phyloP scores from a whole-genome alignment of 169 alveolate species.

The Eimeria praecox region DNA sequence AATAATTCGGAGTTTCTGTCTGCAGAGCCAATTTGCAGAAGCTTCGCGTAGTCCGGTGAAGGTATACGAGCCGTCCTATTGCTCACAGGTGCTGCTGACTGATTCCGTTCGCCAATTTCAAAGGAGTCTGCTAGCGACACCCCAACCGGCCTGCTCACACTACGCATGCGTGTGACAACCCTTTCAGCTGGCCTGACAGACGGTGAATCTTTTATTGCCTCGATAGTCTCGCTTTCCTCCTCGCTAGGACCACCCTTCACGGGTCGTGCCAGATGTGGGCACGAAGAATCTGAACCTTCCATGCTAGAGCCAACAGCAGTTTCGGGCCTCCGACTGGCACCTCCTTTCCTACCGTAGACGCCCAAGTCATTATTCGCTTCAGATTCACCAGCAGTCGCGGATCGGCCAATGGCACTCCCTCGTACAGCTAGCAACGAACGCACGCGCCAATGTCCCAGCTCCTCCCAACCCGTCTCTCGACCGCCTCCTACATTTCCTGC shows the following conservation, averaged over 20 bases:
- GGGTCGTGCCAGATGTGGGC: too few relatives aligned
- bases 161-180: too few relatives aligned
- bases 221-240: too few relatives aligned
- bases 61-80: too few relatives aligned
- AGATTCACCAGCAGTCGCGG: neutral
- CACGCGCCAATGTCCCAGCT: neutral
- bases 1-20: neutral
- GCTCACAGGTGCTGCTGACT: neutral
- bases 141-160: neutral
- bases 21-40: neutral
- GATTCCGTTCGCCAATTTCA: neutral
- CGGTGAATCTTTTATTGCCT: too few relatives aligned
- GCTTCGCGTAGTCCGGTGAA: neutral
- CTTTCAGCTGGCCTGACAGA: too few relatives aligned
- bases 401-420: neutral
- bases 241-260: too few relatives aligned
- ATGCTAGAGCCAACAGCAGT: neutral
- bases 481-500: neutral
- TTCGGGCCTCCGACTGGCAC: neutral
- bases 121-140: neutral
- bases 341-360: too few relatives aligned
- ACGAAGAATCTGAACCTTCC: neutral
- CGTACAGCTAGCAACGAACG: neutral
- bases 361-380: neutral
- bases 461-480: neutral